A percentile compares a stretch with the other conserved stretches of the same genome.
Conservation (phyloP, 2,329 filamentous ascomycete genomes). For the Ophiocordyceps unilateralis region DNA sequence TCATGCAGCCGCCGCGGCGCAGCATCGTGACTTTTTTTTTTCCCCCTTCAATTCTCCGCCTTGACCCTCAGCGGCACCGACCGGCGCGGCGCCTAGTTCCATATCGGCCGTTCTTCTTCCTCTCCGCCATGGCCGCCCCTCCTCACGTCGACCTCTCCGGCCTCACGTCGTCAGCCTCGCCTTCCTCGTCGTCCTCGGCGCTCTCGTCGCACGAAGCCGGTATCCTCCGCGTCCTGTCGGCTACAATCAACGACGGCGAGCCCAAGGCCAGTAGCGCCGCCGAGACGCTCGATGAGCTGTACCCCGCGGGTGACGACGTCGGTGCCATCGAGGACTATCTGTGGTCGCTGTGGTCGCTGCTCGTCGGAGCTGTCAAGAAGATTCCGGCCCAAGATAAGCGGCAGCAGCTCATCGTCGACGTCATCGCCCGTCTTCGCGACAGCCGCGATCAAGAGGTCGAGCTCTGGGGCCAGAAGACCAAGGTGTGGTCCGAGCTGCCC, state of each 20-base stretch:
- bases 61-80: background rate
- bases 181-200: background rate
- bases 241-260: slow-evolving; percentile 7
- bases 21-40: background rate
- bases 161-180: background rate
- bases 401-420: slow-evolving; percentile 8
- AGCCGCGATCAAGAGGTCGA: slow-evolving; percentile 8
- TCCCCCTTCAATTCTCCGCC: background rate
- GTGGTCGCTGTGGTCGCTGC: slow-evolving; percentile 12
- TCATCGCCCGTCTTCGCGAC: slow-evolving; percentile 8
- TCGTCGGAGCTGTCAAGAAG: slow-evolving; percentile 9
- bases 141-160: slow-evolving; percentile 1
- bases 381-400: slow-evolving; percentile 11
- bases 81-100: background rate
- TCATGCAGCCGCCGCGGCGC: background rate
- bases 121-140: background rate
- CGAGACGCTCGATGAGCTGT: slow-evolving; percentile 10
- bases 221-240: slow-evolving; percentile 9
- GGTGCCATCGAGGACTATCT: slow-evolving; percentile 10
- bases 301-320: slow-evolving; percentile 3
- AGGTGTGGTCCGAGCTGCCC: slow-evolving; percentile 14
- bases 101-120: background rate
- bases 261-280: slow-evolving; percentile 6
- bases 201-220: slow-evolving; percentile 3
- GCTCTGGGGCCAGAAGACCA: slow-evolving; percentile 11